A percentile compares a stretch with the other conserved stretches of the same genome.
These are phyloP conservation scores for Neofusicoccum laricinum DNA, from an alignment of 2,329 filamentous ascomycete genomes.

Conservation along the genomic window DNA sequence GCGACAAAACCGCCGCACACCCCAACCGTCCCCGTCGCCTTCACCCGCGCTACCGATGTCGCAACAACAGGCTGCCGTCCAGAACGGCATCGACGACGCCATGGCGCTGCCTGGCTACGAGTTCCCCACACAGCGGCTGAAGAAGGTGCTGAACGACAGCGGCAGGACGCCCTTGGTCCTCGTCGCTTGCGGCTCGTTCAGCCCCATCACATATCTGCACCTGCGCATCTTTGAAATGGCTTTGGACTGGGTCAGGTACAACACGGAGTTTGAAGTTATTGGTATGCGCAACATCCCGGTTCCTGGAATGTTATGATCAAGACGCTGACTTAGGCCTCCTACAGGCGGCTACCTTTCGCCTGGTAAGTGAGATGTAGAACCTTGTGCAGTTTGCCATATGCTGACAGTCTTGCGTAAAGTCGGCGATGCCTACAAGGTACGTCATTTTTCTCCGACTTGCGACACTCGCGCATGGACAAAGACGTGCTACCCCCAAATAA, in stretches of 20 bases:
- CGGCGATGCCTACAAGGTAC: conserved; percentile 17
- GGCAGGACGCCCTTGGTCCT: conserved; percentile 60
- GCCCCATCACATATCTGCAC: conserved; percentile 72
- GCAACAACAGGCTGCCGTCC: conserved; percentile 17
- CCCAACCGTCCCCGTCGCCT: neutral
- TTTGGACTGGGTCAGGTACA: conserved; percentile 70
- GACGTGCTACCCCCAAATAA: neutral
- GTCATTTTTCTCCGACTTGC: neutral
- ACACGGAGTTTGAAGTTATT: conserved; percentile 73
- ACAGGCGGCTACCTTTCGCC: conserved; percentile 13
- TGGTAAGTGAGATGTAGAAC: neutral
- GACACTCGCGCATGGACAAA: neutral
- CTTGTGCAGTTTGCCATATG: neutral
- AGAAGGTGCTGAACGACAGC: conserved; percentile 54
- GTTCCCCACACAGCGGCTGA: conserved; percentile 61
- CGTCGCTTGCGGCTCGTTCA: conserved; percentile 69
- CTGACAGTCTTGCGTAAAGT: conserved; percentile 5
- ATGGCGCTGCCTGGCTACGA: conserved; percentile 50
- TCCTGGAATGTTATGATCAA: neutral
- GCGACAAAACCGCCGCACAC: neutral
- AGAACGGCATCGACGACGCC: conserved; percentile 26
- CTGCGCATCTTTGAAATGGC: conserved; percentile 88
- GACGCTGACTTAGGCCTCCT: neutral
- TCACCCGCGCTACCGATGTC: neutral
- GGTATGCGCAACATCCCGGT: conserved; percentile 62